Conservation (phyloP, 768 basidiomycete species). For the Cyclocybe aegerita region DNA sequence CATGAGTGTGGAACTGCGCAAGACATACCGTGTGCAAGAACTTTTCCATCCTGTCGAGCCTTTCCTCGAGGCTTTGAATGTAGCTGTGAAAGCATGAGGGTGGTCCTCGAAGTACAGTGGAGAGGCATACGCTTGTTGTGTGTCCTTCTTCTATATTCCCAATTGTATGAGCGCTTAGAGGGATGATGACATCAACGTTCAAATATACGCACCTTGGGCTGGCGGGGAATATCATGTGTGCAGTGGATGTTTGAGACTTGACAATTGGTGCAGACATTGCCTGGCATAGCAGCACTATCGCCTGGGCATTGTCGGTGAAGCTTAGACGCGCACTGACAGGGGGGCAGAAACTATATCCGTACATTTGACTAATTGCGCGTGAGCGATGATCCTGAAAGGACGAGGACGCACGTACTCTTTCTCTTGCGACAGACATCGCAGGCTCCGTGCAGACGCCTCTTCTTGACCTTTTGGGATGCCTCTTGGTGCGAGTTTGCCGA, state of each 20-base stretch:
- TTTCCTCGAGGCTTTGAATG: constrained; percentile 28
- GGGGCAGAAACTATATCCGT: constrained; percentile 2
- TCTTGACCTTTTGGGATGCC: constrained; percentile 26
- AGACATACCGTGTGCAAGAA: constrained; percentile 24
- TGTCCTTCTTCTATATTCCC: constrained; percentile 27
- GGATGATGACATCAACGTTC: not conserved
- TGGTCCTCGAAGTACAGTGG: not conserved
- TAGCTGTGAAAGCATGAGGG: constrained; percentile 17
- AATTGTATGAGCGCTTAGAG: not conserved
- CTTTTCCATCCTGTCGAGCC: constrained; percentile 27
- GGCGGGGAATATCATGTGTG: constrained; percentile 51
- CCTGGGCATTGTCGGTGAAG: constrained; percentile 28
- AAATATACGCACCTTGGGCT: constrained; percentile 41
- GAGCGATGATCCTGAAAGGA: constrained; percentile 1
- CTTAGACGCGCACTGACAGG: too few species aligned
- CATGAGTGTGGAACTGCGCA: not conserved
- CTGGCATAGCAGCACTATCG: constrained; percentile 60
- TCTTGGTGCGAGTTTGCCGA: constrained; percentile 4
- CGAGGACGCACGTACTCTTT: constrained; percentile 31
- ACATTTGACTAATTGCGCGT: constrained; percentile 37
- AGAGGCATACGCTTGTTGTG: constrained; percentile 30
- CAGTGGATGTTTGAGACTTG: constrained; percentile 46
- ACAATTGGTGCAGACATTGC: constrained; percentile 58
- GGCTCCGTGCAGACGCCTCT: constrained; percentile 40
- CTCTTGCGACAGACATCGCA: constrained; percentile 48